Evolutionary conservation across 2,329 filamentous ascomycete genomes (phyloP), one percentile per base, ranked within the genome.

Genomic region (Penicillium corylophilum): DNA sequence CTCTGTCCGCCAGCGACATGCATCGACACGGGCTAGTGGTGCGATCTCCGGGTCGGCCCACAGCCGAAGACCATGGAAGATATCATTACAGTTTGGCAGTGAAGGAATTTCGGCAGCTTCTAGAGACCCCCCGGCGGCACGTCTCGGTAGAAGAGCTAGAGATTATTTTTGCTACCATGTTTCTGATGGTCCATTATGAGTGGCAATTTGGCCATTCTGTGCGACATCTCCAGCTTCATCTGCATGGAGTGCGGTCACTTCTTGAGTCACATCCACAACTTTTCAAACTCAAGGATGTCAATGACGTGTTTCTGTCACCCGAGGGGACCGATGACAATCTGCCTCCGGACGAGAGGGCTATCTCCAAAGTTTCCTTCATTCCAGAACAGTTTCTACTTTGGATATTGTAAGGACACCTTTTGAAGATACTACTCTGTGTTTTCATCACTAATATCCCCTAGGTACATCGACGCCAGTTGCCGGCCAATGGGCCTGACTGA

Each of bases 11-110:
- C 4, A 71, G 61, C 44, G 71, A 73, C 29, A 71, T 72, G 66
- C 59, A 72, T 48, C 65, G 68, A 6, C 64, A 64, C 40, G 67
- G 66, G 2, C 47, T 71, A 6, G 51, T 64, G 3, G 51, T 62
- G 2, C 55, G 58, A 31, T 60, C 62, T 2, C 59, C 64, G 1
- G 66, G 65, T 31, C 60, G 61, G 33, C 61, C 64, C 2, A 64
- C 66, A 2, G 63, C 66, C 3, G 63, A 65, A 40, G 63, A 69
- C 28, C 66, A 67, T 35, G 68, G 62, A 1, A 63, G 64, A 13
- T 69, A 67, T 50, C 69, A 72, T 40, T 72, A 72, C 38, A 67
- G 64, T 28, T 48, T 67, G 8, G 69, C 70, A 9, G 68, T 71
- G 3, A 70, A 70, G 55, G 70, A 72, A 47, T 68, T 72, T 31